These are phyloP conservation scores for Mucor piriformis DNA, from an alignment of 371 early-diverging fungal species.

Conservation along the genomic window DNA sequence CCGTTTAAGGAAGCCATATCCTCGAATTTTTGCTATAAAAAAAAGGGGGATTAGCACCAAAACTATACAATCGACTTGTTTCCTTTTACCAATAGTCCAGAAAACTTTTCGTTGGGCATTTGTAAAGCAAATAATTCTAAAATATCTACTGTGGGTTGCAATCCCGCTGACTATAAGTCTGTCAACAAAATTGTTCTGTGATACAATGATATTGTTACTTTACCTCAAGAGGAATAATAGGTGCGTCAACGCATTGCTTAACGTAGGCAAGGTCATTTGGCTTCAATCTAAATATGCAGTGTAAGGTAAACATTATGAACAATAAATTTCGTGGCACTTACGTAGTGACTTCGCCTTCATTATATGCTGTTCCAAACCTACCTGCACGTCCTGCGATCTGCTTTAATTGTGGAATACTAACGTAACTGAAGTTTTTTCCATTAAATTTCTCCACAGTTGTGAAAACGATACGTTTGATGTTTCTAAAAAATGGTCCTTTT, in stretches of 20 bases:
- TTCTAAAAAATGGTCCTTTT: slow-evolving; percentile 41
- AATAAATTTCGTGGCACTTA: slow-evolving; percentile 28
- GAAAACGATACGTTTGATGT: slow-evolving; percentile 89
- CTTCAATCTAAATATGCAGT: slow-evolving; percentile 19
- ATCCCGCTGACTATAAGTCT: slow-evolving; percentile 66
- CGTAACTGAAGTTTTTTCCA: slow-evolving; percentile 52
- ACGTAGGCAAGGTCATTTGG: slow-evolving; percentile 36
- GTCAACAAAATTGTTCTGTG: not conserved
- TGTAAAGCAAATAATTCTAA: slow-evolving; percentile 78
- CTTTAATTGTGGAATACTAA: slow-evolving; percentile 81
- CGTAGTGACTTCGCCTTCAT: slow-evolving; percentile 68
- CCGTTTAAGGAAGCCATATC: slow-evolving; percentile 68
- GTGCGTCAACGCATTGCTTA: slow-evolving; percentile 32
- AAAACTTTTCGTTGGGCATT: slow-evolving; percentile 68
- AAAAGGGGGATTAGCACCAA: not conserved
- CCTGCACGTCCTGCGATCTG: slow-evolving; percentile 98
- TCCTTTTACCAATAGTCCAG: slow-evolving; percentile 60
- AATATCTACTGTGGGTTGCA: slow-evolving; percentile 81
- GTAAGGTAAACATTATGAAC: not conserved
- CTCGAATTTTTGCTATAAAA: slow-evolving; percentile 63
- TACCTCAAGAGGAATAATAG: slow-evolving; percentile 39
- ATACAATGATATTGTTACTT: not conserved
- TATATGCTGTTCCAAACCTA: slow-evolving; percentile 74
- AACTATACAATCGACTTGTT: not conserved
- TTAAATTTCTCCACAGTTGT: slow-evolving; percentile 78